These are phyloP conservation scores for Termitomyces sp. DNA, from an alignment of 768 basidiomycete genomes.

Conservation along the genomic window DNA sequence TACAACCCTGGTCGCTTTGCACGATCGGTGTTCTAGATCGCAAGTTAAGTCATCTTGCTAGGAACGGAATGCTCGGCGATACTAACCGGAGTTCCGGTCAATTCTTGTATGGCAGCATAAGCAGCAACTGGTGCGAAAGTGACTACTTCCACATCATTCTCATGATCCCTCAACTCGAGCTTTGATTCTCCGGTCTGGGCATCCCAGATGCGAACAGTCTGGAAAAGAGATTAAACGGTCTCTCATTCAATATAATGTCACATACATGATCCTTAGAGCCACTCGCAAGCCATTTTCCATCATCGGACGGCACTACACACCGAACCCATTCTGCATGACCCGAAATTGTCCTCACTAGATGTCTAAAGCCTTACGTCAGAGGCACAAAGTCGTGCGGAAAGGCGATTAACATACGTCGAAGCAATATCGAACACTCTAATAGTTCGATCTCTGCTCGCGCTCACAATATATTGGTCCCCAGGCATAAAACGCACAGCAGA, in stretches of 20 bases:
- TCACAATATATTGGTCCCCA: constrained; percentile 77
- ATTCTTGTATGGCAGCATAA: constrained; percentile 71
- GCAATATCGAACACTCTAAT: constrained; percentile 85
- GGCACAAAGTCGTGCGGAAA: neutral
- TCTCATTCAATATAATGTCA: neutral
- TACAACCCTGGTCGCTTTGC: constrained; percentile 50
- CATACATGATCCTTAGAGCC: constrained; percentile 86
- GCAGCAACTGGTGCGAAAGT: constrained; percentile 76
- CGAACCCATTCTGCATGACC: constrained; percentile 89
- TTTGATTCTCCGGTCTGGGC: constrained; percentile 69
- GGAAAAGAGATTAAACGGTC: constrained; percentile 8
- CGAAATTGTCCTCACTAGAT: constrained; percentile 67
- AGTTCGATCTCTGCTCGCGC: constrained; percentile 83
- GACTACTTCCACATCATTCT: constrained; percentile 79
- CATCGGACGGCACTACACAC: constrained; percentile 54
- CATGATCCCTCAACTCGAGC: constrained; percentile 81
- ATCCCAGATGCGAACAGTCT: constrained; percentile 81
- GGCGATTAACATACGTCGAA: constrained; percentile 55
- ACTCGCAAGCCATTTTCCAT: constrained; percentile 71
- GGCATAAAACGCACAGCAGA: constrained; percentile 84
- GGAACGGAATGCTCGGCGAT: constrained; percentile 2
- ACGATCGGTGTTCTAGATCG: constrained; percentile 42
- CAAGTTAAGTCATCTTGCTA: constrained; percentile 1
- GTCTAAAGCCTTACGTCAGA: constrained; percentile 32
- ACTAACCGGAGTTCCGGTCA: constrained; percentile 65